Evolutionary conservation across 208 protist species (phyloP).

Genomic region (Wallacemonas rigidus): DNA sequence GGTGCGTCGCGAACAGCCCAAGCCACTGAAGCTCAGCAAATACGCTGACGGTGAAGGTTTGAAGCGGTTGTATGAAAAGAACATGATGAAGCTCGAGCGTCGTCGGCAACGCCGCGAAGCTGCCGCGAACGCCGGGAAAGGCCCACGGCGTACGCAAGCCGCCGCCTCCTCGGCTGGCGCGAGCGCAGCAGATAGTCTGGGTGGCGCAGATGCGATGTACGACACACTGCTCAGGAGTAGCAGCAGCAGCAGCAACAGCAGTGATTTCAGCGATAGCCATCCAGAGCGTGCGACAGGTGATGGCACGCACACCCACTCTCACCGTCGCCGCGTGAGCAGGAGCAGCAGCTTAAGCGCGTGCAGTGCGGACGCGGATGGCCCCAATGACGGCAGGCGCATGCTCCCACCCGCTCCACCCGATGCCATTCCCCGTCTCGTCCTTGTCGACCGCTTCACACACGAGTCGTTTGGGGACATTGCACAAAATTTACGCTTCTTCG

Average conservation of each 20-base stretch:
- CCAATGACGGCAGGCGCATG: slow-evolving; percentile 6
- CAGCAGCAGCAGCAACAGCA: slow-evolving; percentile 14
- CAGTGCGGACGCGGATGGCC: slow-evolving; percentile 30
- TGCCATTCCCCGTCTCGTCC: slow-evolving; percentile 59
- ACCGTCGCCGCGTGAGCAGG: background rate
- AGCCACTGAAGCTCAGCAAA: slow-evolving; percentile 29
- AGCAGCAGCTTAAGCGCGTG: slow-evolving; percentile 30
- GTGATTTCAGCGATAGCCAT: background rate
- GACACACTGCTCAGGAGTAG: slow-evolving; percentile 4
- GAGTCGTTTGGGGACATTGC: slow-evolving; percentile 74
- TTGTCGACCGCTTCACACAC: slow-evolving; percentile 85
- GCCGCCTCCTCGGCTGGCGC: no score
- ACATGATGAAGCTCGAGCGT: slow-evolving; percentile 27
- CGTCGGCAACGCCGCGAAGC: slow-evolving; percentile 18
- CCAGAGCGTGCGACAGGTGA: background rate
- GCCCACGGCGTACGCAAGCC: no score
- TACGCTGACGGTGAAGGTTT: slow-evolving; percentile 39
- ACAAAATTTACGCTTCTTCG: slow-evolving; percentile 65
- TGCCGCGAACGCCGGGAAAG: background rate
- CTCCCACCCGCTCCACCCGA: slow-evolving; percentile 35
- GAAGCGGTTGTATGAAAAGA: slow-evolving; percentile 23
- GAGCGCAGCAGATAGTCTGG: background rate
- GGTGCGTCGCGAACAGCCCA: slow-evolving; percentile 30
- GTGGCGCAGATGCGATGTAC: slow-evolving; percentile 15
- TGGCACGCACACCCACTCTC: background rate